phyloP scores from a whole-genome alignment of 768 basidiomycete genomes.

The Phaffia tasmanica region DNA sequence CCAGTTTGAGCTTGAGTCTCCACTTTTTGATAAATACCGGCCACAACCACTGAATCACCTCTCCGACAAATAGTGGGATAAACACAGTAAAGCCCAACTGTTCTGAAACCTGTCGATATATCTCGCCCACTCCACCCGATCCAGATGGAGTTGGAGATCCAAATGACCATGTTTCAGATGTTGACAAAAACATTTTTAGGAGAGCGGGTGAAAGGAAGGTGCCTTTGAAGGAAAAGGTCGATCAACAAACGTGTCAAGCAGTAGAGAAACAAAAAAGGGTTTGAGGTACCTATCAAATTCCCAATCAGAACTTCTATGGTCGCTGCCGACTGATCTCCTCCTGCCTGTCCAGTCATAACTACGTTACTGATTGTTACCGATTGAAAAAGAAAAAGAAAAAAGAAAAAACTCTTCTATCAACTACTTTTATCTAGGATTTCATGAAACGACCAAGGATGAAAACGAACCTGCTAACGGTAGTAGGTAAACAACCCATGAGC shows the following conservation, averaged over 20 bases:
- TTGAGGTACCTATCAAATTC: constrained; percentile 31
- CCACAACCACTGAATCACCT: constrained; percentile 31
- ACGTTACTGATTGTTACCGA: constrained; percentile 33
- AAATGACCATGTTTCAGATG: constrained; percentile 17
- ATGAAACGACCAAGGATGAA: not conserved
- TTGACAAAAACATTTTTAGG: constrained; percentile 27
- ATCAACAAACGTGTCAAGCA: not conserved
- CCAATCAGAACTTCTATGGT: constrained; percentile 35
- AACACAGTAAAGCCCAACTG: constrained; percentile 34
- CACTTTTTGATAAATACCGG: constrained; percentile 30
- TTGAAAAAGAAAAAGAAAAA: constrained; percentile 19
- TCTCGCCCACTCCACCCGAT: constrained; percentile 25
- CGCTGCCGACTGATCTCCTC: constrained; percentile 34
- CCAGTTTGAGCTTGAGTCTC: constrained; percentile 27
- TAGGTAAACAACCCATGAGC: constrained; percentile 30
- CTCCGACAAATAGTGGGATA: constrained; percentile 35
- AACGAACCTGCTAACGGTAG: constrained; percentile 23
- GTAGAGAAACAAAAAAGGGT: not conserved
- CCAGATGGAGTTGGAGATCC: constrained; percentile 30
- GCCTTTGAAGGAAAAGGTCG: not conserved
- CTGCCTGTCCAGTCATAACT: constrained; percentile 35
- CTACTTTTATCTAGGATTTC: not conserved
- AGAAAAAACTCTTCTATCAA: not conserved
- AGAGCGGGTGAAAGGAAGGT: constrained; percentile 35
- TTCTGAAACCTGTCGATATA: constrained; percentile 30